phyloP scores from a whole-genome alignment of 257 asterid species.

The Paulownia fortunei region DNA sequence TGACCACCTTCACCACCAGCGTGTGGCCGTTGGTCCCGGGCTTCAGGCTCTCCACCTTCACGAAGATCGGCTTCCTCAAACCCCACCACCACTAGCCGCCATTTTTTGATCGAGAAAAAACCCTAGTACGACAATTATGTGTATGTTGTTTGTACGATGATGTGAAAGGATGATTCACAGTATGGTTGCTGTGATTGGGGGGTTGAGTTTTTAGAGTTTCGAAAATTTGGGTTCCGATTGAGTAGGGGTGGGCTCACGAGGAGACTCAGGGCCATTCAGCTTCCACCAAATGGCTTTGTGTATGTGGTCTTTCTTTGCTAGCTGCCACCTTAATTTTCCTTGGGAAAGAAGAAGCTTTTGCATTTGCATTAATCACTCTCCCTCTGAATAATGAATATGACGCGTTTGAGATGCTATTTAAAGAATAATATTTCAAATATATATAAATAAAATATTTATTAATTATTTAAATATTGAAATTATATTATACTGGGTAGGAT shows the following conservation, averaged over 20 bases:
- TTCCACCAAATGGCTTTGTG: conserved; percentile 22
- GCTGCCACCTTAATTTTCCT: not conserved
- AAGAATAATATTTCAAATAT: no score
- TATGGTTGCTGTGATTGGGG: conserved; percentile 8
- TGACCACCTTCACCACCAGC: conserved; percentile 59
- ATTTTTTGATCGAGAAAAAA: conserved; percentile 31
- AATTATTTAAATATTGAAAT: no score
- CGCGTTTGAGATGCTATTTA: no score
- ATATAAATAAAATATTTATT: no score
- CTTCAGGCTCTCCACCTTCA: conserved; percentile 60
- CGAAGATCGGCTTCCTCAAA: conserved; percentile 70
- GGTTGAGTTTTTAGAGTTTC: not conserved
- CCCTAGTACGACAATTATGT: conserved; percentile 40
- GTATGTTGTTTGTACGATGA: not conserved
- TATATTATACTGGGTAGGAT: no score
- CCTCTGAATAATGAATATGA: no score
- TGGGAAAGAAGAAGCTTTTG: not conserved
- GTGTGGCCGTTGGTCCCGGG: conserved; percentile 76
- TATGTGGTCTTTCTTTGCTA: not conserved
- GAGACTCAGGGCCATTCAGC: conserved; percentile 21
- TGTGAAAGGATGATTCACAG: not conserved
- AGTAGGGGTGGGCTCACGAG: conserved; percentile 35
- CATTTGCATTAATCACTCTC: not conserved
- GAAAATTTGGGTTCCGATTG: conserved; percentile 41
- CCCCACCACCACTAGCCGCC: conserved; percentile 44